Evolutionary conservation across 2,329 filamentous ascomycete species (phyloP).

Genomic region (Botrytis cinerea): DNA sequence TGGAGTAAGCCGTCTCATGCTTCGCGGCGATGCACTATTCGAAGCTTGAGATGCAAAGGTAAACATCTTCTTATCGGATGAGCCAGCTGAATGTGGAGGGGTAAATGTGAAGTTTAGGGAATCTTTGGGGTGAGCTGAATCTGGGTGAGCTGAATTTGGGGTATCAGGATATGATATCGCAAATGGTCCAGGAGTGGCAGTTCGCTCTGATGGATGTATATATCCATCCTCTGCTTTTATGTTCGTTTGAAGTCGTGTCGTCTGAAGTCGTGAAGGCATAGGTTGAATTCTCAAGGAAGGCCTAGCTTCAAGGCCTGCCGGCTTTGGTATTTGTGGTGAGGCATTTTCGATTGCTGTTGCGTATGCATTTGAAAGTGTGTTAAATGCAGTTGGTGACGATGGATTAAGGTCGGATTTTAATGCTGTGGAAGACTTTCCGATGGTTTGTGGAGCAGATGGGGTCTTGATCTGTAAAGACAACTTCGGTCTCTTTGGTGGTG

Average conservation of each 20-base stretch:
- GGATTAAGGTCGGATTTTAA: slow-evolving; percentile 52
- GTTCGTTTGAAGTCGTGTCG: slow-evolving; percentile 39
- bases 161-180: slow-evolving; percentile 41
- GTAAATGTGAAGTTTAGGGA: slow-evolving; percentile 38
- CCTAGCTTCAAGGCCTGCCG: slow-evolving; percentile 42
- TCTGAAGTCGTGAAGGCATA: slow-evolving; percentile 28
- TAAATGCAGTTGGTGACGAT: slow-evolving; percentile 63
- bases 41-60: slow-evolving; percentile 35
- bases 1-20: slow-evolving; percentile 47
- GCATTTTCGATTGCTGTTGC: slow-evolving; percentile 62
- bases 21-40: slow-evolving; percentile 43
- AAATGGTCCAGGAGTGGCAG: slow-evolving; percentile 41
- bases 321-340: slow-evolving; percentile 48
- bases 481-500: slow-evolving; percentile 48
- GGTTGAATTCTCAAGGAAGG: slow-evolving; percentile 44
- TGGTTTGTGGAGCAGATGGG: slow-evolving; percentile 45
- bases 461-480: slow-evolving; percentile 59
- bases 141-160: slow-evolving; percentile 37
- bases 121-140: slow-evolving; percentile 28
- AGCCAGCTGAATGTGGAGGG: slow-evolving; percentile 41
- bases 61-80: slow-evolving; percentile 32
- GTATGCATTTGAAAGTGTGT: slow-evolving; percentile 67
- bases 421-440: slow-evolving; percentile 47
- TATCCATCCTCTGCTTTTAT: slow-evolving; percentile 31
- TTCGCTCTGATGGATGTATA: slow-evolving; percentile 37